These are phyloP conservation scores for Leishmania turanica DNA, from an alignment of 208 protist species.

Conservation along the genomic window DNA sequence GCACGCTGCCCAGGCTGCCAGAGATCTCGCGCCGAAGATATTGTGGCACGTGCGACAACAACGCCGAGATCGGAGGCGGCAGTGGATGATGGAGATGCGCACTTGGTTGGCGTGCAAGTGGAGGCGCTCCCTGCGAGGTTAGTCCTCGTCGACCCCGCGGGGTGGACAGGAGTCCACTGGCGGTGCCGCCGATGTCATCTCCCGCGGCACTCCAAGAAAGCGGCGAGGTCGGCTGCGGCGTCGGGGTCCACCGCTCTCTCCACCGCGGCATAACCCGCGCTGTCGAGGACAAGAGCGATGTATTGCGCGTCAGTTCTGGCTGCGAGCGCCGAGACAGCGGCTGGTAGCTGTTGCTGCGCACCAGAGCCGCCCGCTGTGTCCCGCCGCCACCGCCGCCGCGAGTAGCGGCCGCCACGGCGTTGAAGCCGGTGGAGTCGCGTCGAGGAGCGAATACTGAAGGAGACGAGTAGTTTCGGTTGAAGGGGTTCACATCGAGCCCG, in stretches of 20 bases:
- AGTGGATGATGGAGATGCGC: background rate
- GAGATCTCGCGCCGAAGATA: constrained; percentile 4
- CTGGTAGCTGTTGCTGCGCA: constrained; percentile 3
- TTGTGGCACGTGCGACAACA: background rate
- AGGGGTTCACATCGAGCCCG: background rate
- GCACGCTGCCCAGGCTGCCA: background rate
- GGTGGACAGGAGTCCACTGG: background rate
- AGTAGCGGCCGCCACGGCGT: too few species aligned
- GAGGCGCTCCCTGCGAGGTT: constrained; percentile 8
- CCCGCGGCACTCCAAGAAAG: background rate
- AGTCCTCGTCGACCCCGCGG: constrained; percentile 5
- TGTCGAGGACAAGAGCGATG: background rate
- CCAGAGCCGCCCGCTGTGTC: too few species aligned
- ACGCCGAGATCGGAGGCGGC: background rate
- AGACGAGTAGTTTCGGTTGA: background rate
- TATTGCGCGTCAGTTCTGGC: background rate
- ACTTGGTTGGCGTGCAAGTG: constrained; percentile 2
- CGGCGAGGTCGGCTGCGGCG: background rate
- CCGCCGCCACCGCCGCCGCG: background rate
- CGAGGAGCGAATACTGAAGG: background rate
- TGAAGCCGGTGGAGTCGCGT: background rate
- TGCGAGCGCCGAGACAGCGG: background rate
- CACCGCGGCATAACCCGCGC: constrained; percentile 14
- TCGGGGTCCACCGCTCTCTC: constrained; percentile 9
- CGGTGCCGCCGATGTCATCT: background rate